Evolutionary conservation across 2,329 filamentous ascomycete genomes (phyloP), one percentile per base, ranked within the genome.

Genomic region (Exutisphaerella laricina): DNA sequence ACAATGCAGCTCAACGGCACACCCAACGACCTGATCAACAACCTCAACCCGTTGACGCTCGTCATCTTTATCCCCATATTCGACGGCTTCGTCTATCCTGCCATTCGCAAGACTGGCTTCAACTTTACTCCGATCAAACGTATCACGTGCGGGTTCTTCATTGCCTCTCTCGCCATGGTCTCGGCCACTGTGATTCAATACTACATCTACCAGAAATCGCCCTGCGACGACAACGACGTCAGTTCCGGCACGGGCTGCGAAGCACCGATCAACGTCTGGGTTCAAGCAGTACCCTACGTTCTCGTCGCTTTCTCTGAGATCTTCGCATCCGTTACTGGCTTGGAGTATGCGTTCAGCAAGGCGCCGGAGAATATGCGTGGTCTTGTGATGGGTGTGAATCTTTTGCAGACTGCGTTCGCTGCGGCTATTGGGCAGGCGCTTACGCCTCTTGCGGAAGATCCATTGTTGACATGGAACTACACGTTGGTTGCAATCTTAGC

Each of bases 391-490:
- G 50, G 48, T 39, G 46, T 82, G 32, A 80, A 77, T 52, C 68
- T 80, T 42, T 69, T 81, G 41, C 79, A 75, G 43, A 77, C 68
- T 34, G 79, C 78, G 2, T 70, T 78, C 40, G 74, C 75, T 4
- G 71, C 77, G 4, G 75, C 75, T 30, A 64, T 87, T 20, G 79
- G 77, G 1, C 76, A 82, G 53, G 74, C 79, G 4, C 66, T 85
- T 14, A 73, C 77, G 4, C 77, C 80, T 1, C 62, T 73, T 10
- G 74, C 78, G 9, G 72, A 72, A 44, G 78, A 87, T 58, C 83
- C 82, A 16, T 69, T 80, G 49, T 71, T 84, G 51, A 60, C 80
- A 39, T 84, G 80, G 79, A 75, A 88, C 67, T 88, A 88, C 64
- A 74, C 70, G 6, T 61, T 71, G 13, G 74, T 84, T 13, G 79